These are phyloP conservation scores for Phytophthora europaea DNA, from an alignment of 352 stramenopile species.

Conservation along the genomic window DNA sequence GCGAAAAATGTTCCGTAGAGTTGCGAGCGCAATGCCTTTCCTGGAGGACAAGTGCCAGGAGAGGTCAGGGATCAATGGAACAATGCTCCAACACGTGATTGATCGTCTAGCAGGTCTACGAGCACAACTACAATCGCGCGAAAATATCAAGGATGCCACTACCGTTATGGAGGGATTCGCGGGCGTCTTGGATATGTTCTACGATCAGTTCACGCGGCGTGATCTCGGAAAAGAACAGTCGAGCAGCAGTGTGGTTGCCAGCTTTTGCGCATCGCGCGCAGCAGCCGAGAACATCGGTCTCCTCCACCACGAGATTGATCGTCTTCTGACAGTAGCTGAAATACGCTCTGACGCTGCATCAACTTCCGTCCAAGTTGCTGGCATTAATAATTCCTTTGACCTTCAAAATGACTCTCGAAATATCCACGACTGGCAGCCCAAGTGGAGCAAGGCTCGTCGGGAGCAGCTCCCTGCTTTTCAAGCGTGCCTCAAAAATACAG, in stretches of 20 bases:
- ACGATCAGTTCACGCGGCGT: constrained; percentile 19
- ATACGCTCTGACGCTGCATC: constrained; percentile 5
- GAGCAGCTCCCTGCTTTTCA: constrained; percentile 32
- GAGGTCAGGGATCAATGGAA: neutral
- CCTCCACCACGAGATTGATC: constrained; percentile 36
- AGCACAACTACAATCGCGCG: constrained; percentile 11
- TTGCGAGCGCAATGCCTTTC: constrained; percentile 24
- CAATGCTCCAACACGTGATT: constrained; percentile 21
- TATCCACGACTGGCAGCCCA: constrained; percentile 29
- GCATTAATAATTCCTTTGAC: constrained; percentile 5
- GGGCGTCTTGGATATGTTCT: constrained; percentile 24
- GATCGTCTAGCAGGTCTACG: constrained; percentile 12
- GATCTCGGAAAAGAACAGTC: constrained; percentile 11
- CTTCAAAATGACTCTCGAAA: constrained; percentile 1
- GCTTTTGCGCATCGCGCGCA: constrained; percentile 28
- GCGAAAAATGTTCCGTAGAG: constrained; percentile 22
- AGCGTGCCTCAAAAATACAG: constrained; percentile 13
- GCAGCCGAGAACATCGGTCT: constrained; percentile 19
- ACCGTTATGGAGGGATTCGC: constrained; percentile 23
- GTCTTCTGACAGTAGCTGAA: constrained; percentile 18
- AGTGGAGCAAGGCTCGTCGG: constrained; percentile 26
- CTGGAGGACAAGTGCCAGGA: constrained; percentile 11
- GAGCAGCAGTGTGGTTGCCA: constrained; percentile 14
- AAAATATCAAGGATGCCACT: constrained; percentile 12
- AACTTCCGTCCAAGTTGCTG: neutral